Base-by-base conservation (phyloP, 306 rosid species). In the Trifolium pratense region DNA sequence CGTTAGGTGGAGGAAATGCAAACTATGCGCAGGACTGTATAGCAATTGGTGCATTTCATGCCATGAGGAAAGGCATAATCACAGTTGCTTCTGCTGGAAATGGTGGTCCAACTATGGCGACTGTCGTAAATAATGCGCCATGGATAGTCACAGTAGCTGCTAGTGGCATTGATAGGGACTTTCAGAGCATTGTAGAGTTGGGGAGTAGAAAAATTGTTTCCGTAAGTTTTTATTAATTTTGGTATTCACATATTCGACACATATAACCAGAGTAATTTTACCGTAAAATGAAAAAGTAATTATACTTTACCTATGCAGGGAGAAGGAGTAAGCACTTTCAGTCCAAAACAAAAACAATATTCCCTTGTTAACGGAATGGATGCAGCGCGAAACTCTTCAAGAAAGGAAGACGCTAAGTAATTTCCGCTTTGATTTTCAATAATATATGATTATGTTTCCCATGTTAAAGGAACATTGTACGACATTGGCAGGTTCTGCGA, bases 81-180 rank as follows among this genome's bases (percentile, higher is more conserved):
- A 93, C 97, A 0, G 86, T 87, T 52, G 86, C 97, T 6, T 87
- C 97, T 0, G 97, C 92, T 0, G 98, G 97, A 39, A 93, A 93
- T 67, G 85, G 71, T 56, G 97, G 98, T 9, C 98, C 98, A 5
- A 20, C 17, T 36, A 15, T 81, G 69, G 87, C 75, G 15, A 74
- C 68, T n/a, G 84, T 93, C 31, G 15, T 74, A 1, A 93, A 93
- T 74, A 77, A 61, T 56, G 98, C 97, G 1, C 98, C 98, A 1
- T 93, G 98, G 98, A 67, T 93, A 5, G 74, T 93, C 3, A 94
- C 98, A 0, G 96, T 94, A n/a, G 96, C 87, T 15, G 98, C 98
- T 17, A 88, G 95, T 72, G 89, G 89, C 55, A 87, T 89, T 79
- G 97, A 91, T 73, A 88, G 96, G 86, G 70, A 66, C 64, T 91